Base-by-base conservation (phyloP, 192 early-diverging fungal species). In the Backusella australiensis region DNA sequence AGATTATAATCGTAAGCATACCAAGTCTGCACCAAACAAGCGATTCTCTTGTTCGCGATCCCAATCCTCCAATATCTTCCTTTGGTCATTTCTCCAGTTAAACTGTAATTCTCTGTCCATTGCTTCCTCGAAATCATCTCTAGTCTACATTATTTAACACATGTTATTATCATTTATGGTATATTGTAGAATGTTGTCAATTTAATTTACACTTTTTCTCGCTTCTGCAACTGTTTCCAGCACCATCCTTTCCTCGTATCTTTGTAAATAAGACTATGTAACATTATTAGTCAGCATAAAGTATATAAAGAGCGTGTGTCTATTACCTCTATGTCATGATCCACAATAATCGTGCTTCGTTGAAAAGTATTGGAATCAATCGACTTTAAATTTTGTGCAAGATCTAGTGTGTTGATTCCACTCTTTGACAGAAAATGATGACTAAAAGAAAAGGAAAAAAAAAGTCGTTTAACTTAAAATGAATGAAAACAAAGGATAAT, bases 361-460 rank as follows among this genome's bases (percentile, higher is more conserved):
- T 75, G 23, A 21, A 32, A 49, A 71, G 41, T 67, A 46, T 34
- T 29, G 1, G 59, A 35, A 46, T 67, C 65, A 34, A 75, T 32
- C 17, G 65, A 46, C 1, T 67, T 32, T 21, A 75, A 21, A 2
- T 23, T 44, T 29, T 75, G 63, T 11, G 26, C 15, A 44, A 65
- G 23, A 21, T 75, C 38, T 49, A 67, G 42, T n/a, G 59, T 67
- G n/a, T 75, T 67, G 0, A 66, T 44, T 17, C 73, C 73, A 67
- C 41, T 63, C 9, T 75, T 39, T 26, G 73, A 65, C 35, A 75
- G 19, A 34, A 75, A 75, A 19, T 44, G 34, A 67, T 75, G 73
- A 34, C 73, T 75, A 67, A 44, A 34, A 2, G 0, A 19, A 46
- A 1, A 29, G 1, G 4, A 32, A 32, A 32, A 32, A 32, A 32